Percentiles rank a stretch among this genome's conserved stretches.
These are phyloP conservation scores for Senna tora DNA, from an alignment of 306 rosid species.

Conservation along the genomic window DNA sequence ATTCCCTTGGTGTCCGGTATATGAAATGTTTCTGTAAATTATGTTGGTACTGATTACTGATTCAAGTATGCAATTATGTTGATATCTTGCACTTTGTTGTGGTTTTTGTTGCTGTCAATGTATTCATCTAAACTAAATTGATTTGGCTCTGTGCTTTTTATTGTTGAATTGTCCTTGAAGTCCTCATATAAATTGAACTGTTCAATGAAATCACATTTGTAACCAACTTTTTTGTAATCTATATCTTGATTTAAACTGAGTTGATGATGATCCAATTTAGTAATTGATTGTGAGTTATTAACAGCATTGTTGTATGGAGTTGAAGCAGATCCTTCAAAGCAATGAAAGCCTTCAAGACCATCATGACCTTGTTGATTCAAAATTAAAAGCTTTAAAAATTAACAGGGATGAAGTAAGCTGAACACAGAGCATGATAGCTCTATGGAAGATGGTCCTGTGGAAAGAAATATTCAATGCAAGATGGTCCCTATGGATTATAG, in stretches of 20 bases:
- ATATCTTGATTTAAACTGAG: slow-evolving; percentile 51
- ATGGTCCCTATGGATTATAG: too few species aligned
- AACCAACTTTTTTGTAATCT: slow-evolving; percentile 46
- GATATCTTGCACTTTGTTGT: too few species aligned
- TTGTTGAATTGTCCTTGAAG: slow-evolving; percentile 30
- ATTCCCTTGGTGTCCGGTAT: too few species aligned
- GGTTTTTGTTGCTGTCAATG: slow-evolving; percentile 43
- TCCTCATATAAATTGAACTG: slow-evolving; percentile 40
- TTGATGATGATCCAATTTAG: slow-evolving; percentile 59
- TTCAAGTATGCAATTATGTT: too few species aligned
- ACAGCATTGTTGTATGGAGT: slow-evolving; percentile 50
- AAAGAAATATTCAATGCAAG: too few species aligned
- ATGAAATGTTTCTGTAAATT: too few species aligned
- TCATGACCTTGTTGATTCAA: slow-evolving; percentile 49
- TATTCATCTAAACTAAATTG: slow-evolving; percentile 47
- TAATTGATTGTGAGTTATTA: slow-evolving; percentile 52
- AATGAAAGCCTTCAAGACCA: slow-evolving; percentile 53
- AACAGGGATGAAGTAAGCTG: too few species aligned
- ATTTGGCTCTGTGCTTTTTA: slow-evolving; percentile 42
- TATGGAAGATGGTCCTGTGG: too few species aligned
- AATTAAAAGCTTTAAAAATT: too few species aligned
- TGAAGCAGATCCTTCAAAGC: slow-evolving; percentile 58
- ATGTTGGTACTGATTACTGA: too few species aligned
- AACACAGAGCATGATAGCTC: too few species aligned
- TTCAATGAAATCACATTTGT: slow-evolving; percentile 36